These are phyloP conservation scores for Rhodotorula paludigena DNA, from an alignment of 768 basidiomycete genomes.

Conservation along the genomic window DNA sequence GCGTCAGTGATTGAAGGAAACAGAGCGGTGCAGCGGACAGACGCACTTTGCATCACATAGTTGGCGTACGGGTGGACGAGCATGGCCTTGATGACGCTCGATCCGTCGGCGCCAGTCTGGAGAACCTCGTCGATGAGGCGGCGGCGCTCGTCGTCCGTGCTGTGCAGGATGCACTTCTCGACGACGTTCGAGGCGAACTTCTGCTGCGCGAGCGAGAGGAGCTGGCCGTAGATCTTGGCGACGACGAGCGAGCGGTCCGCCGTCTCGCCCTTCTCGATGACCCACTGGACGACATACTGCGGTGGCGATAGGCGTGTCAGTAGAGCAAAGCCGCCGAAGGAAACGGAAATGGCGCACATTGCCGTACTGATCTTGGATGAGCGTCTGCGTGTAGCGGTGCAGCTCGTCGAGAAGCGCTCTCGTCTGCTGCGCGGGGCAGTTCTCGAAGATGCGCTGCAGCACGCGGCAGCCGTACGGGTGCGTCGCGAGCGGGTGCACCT, in stretches of 20 bases:
- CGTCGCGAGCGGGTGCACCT: conserved; percentile 72
- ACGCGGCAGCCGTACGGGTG: conserved; percentile 94
- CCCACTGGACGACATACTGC: conserved; percentile 82
- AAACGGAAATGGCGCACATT: conserved; percentile 47
- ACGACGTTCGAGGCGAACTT: conserved; percentile 66
- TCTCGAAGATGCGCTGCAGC: conserved; percentile 84
- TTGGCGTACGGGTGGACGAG: conserved; percentile 81
- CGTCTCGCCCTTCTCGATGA: conserved; percentile 71
- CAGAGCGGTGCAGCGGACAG: no score
- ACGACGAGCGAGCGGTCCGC: conserved; percentile 67
- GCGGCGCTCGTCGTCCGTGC: conserved; percentile 57
- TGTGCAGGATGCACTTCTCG: conserved; percentile 43
- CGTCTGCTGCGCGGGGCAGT: conserved; percentile 64
- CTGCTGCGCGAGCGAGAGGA: conserved; percentile 66
- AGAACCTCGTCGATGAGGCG: conserved; percentile 77
- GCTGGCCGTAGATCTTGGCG: conserved; percentile 65
- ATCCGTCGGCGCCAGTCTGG: conserved; percentile 59
- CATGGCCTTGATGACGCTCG: conserved; percentile 58
- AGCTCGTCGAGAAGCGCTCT: conserved; percentile 76
- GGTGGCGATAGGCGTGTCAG: neutral
- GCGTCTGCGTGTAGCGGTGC: conserved; percentile 60
- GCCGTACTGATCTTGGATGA: conserved; percentile 90
- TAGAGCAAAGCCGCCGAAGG: no score
- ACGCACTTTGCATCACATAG: conserved; percentile 37
- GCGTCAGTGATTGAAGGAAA: no score